A percentile compares a stretch with the other conserved stretches of the same genome.
phyloP scores from a whole-genome alignment of 2,329 filamentous ascomycete genomes.

The Zymoseptoria passerinii region DNA sequence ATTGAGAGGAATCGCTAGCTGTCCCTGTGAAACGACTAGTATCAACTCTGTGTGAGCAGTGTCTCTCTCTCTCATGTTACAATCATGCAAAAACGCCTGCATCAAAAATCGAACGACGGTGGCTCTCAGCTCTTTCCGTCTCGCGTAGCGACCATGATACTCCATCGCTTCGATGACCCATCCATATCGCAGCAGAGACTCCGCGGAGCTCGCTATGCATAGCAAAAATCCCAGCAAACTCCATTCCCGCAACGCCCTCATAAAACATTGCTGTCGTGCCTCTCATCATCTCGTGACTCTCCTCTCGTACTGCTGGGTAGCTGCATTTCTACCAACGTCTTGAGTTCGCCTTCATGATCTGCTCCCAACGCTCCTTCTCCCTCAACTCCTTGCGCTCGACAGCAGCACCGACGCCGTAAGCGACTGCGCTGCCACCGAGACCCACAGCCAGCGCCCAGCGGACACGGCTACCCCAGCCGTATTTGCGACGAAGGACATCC shows the following conservation, averaged over 20 bases:
- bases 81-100: background rate
- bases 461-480: conserved; percentile 14
- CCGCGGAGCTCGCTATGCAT: background rate
- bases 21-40: background rate
- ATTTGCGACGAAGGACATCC: conserved; percentile 24
- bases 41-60: background rate
- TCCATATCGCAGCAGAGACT: background rate
- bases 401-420: conserved; percentile 53
- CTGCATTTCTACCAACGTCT: background rate
- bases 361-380: conserved; percentile 18
- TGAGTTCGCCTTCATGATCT: conserved; percentile 3
- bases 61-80: background rate
- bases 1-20: too few relatives aligned
- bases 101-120: background rate
- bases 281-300: background rate
- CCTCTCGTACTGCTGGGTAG: background rate
- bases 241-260: background rate
- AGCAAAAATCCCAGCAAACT: background rate
- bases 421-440: conserved; percentile 46
- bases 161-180: background rate
- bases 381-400: conserved; percentile 35
- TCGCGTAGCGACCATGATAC: background rate
- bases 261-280: background rate
- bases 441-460: conserved; percentile 46
- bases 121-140: background rate